phyloP scores from a whole-genome alignment of 768 basidiomycete species.

The Mycena belliarum region DNA sequence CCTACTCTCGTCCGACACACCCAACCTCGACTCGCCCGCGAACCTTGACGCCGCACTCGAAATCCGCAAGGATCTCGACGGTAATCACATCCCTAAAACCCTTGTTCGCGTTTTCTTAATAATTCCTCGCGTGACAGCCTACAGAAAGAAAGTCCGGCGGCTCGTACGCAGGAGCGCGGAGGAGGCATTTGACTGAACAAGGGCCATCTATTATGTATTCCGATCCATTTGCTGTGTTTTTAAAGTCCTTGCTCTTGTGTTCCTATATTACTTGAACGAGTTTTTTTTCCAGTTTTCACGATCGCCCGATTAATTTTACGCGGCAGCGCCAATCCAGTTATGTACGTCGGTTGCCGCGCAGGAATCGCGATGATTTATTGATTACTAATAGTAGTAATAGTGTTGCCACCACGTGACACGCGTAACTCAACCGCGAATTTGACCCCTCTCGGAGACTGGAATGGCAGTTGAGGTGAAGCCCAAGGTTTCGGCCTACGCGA shows the following conservation, averaged over 20 bases:
- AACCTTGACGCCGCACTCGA: slow-evolving; percentile 97
- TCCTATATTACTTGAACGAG: not conserved
- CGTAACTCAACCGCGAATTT: not conserved
- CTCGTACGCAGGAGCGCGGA: slow-evolving; percentile 87
- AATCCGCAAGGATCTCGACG: slow-evolving; percentile 61
- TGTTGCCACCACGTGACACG: not conserved
- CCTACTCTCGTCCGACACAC: slow-evolving; percentile 86
- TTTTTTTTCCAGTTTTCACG: not conserved
- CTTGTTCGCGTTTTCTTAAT: slow-evolving; percentile 1
- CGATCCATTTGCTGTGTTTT: slow-evolving; percentile 18
- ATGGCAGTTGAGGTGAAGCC: not conserved
- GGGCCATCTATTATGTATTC: slow-evolving; percentile 16
- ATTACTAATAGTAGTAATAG: too few relatives aligned
- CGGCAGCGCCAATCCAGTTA: too few relatives aligned
- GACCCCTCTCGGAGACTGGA: not conserved
- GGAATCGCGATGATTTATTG: not conserved
- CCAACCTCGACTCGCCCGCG: slow-evolving; percentile 91
- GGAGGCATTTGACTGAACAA: slow-evolving; percentile 71
- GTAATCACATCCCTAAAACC: too few relatives aligned
- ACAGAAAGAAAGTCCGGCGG: slow-evolving; percentile 95
- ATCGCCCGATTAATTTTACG: too few relatives aligned
- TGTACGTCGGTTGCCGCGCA: too few relatives aligned
- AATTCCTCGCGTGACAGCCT: slow-evolving; percentile 48
- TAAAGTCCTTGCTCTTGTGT: slow-evolving; percentile 2
- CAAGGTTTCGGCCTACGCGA: slow-evolving; percentile 27